Evolutionary conservation across 2,329 filamentous ascomycete genomes (phyloP), one percentile per base, ranked within the genome.

Genomic region (Stagonosporopsis vannaccii): DNA sequence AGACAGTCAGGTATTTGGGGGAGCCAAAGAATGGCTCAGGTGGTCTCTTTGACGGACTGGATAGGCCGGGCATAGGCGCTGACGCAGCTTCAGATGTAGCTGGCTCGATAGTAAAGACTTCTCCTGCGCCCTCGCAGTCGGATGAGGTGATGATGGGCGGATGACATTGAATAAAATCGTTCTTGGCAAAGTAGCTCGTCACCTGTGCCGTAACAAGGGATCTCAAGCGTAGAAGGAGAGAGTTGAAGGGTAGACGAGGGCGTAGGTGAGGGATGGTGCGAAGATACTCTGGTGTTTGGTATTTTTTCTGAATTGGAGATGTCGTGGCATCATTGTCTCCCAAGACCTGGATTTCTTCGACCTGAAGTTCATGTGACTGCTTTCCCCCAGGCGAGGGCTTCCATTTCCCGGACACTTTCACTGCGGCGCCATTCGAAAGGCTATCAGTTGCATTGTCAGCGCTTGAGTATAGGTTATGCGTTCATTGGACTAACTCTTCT

Each of bases 271-370:
- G 92, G 48, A 97, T 84, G 12, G 90, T 90, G 56, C 95, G 90
- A 59, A 99, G 85, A 75, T 90, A 98, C 72, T 98, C 94, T 46
- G 90, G 82, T 5, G 89, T 91, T 67, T 97, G 93, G 67, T 95
- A 97, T 78, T 98, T 98, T 78, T 97, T 97, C 78, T 99, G 95
- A 22, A 99, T 86, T 3, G 95, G 95, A 72, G 91, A 96, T 60
- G 88, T 90, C 90, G 89, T 85, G 65, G 92, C 84, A 79, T 97
- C 88, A 47, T 92, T 90, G 36, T 86, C 80, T 41, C 94, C 95
- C 39, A 96, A 78, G 20, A 96, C 75, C 40, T 85, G 83, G 43
- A 95, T 84, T 30, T 83, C 76, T 20, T 84, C 82, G 52, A 91
- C 91, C 70, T 91, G 87, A 45, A 99, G 83, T 79, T 99, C 95